Evolutionary conservation across 495 filamentous ascomycete genomes (phyloP).

Genomic region (Halenospora varia): DNA sequence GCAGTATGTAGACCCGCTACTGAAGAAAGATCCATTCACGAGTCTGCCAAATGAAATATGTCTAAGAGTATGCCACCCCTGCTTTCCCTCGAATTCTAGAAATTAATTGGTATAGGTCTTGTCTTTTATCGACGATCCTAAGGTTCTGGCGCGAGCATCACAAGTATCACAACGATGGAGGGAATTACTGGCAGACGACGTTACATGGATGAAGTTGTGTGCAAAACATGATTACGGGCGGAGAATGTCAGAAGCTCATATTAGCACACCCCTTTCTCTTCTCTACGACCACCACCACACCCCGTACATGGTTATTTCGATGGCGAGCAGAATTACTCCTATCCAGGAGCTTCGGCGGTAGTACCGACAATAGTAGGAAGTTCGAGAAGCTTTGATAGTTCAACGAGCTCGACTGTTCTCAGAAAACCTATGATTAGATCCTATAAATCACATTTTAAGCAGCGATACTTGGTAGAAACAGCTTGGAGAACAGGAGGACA

Average conservation of each 20-base stretch:
- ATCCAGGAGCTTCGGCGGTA: conserved; percentile 2
- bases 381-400: conserved; percentile 37
- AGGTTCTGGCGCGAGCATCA: conserved; percentile 84
- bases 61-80: conserved; percentile 56
- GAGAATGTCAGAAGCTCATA: conserved; percentile 36
- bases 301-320: conserved; percentile 17
- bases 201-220: conserved; percentile 95
- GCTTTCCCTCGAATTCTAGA: background rate
- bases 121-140: conserved; percentile 91
- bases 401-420: conserved; percentile 17
- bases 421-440: conserved; percentile 48
- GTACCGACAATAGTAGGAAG: conserved; percentile 2
- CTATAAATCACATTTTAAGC: conserved; percentile 96
- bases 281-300: conserved; percentile 22
- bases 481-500: conserved; percentile 90
- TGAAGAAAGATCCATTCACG: conserved; percentile 94
- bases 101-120: conserved; percentile 56
- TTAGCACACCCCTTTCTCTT: conserved; percentile 11
- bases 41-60: conserved; percentile 89
- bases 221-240: conserved; percentile 87
- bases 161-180: conserved; percentile 92
- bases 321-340: conserved; percentile 1
- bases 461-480: conserved; percentile 92
- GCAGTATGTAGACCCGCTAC: conserved; percentile 81
- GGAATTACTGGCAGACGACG: conserved; percentile 90